These are phyloP conservation scores for Zea mays DNA, from an alignment of 176 grass and related monocot genomes.

Conservation along the genomic window Zm-B73-REFERENCE-NAM-5.0 NC_050102.1:163601501-163602000, in stretches of 20 bases:
- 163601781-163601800: neutral
- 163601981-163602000: conserved; percentile 46
- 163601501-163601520: no score
- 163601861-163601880: neutral
- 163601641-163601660: no score
- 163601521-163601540: no score
- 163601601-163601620: no score
- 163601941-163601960: neutral
- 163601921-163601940: neutral
- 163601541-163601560: no score
- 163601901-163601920: neutral
- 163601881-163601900: neutral
- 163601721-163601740: no score
- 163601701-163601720: neutral
- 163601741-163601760: neutral
- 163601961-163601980: conserved; percentile 26
- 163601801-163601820: no score
- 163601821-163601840: neutral
- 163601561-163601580: no score
- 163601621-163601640: no score
- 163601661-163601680: no score
- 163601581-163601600: no score
- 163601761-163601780: neutral
- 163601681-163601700: no score
- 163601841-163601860: neutral